Evolutionary conservation across 2,329 filamentous ascomycete genomes (phyloP).

Genomic region (Leptographium procerum): DNA sequence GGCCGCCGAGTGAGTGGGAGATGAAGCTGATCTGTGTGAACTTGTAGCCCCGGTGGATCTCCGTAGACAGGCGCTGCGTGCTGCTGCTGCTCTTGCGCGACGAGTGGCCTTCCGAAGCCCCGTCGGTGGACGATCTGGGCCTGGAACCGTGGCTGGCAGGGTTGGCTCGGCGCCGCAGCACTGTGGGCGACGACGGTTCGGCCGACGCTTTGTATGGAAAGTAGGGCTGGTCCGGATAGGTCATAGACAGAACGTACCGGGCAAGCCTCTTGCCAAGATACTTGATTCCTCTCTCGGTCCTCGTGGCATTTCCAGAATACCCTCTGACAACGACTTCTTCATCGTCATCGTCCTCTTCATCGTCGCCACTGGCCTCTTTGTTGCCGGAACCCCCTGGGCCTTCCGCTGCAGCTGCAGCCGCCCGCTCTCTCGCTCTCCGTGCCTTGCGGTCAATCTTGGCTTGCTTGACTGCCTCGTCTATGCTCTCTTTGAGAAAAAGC

Average conservation of each 20-base stretch:
- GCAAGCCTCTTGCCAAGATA: constrained; percentile 91
- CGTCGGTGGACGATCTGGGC: background rate
- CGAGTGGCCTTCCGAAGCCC: constrained; percentile 14
- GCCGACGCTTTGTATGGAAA: constrained; percentile 50
- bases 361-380: constrained; percentile 13
- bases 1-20: constrained; percentile 79
- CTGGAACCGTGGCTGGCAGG: background rate
- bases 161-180: background rate
- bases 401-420: too few relatives aligned
- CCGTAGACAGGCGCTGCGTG: constrained; percentile 28
- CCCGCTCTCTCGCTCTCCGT: constrained; percentile 38
- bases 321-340: constrained; percentile 84
- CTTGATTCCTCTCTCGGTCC: constrained; percentile 91
- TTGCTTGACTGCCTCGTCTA: constrained; percentile 70
- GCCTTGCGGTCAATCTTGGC: constrained; percentile 58
- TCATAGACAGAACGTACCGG: constrained; percentile 79
- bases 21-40: constrained; percentile 95
- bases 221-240: constrained; percentile 88
- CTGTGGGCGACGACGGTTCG: constrained; percentile 21
- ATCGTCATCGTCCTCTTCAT: constrained; percentile 46
- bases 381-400: too few relatives aligned
- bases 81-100: constrained; percentile 40
- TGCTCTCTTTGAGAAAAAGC: constrained; percentile 94
- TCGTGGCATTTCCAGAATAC: constrained; percentile 79
- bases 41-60: constrained; percentile 50